phyloP scores from a whole-genome alignment of 1,284 basidiomycete genomes.

The Ustilago cynodontis region DNA sequence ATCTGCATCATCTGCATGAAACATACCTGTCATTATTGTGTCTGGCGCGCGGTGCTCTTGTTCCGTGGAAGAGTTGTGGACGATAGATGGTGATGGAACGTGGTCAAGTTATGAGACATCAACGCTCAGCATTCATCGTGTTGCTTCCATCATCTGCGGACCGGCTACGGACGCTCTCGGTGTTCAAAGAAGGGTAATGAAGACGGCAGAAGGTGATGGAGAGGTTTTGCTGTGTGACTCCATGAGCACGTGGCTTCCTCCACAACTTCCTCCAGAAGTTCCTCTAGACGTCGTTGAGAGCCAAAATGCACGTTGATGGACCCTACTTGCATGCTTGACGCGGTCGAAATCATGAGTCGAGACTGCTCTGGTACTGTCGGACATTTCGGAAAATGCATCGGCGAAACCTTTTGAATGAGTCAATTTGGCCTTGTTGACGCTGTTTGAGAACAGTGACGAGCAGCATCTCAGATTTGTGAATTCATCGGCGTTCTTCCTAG shows the following conservation, averaged over 20 bases:
- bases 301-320: not conserved
- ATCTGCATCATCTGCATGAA: too few relatives aligned
- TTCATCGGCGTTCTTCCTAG: not conserved
- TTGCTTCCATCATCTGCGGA: not conserved
- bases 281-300: not conserved
- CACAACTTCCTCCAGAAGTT: constrained; percentile 3
- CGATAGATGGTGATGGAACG: not conserved
- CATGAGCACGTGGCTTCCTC: not conserved
- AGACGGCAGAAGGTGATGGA: not conserved
- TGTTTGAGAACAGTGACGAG: too few relatives aligned
- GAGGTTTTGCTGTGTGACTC: not conserved
- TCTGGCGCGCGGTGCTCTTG: not conserved
- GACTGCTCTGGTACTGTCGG: constrained; percentile 23
- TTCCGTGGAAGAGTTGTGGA: not conserved
- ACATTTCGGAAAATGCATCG: constrained; percentile 29
- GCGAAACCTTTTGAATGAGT: constrained; percentile 8
- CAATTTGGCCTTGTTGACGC: not conserved
- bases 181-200: not conserved
- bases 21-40: constrained; percentile 29
- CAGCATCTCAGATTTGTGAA: not conserved
- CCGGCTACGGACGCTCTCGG: not conserved
- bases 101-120: not conserved
- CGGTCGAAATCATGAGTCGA: not conserved
- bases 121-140: not conserved
- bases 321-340: not conserved